Conservation (phyloP, 495 filamentous ascomycete genomes). For the Daldinia vernicosa region DNA sequence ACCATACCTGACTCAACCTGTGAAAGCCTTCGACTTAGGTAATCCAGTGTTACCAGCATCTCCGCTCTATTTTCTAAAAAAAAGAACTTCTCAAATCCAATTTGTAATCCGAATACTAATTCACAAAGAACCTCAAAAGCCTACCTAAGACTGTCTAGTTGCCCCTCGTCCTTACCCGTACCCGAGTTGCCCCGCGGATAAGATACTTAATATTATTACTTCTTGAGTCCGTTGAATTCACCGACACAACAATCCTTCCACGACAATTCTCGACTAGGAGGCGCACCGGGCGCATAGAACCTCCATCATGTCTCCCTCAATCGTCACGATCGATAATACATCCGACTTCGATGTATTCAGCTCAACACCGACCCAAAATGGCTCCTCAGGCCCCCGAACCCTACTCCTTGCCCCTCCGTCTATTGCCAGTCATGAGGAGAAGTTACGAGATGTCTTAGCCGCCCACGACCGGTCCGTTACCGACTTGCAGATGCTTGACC, state of each 20-base stretch:
- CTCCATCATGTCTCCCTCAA: conserved; percentile 49
- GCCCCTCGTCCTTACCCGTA: conserved; percentile 8
- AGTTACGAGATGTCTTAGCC: conserved; percentile 54
- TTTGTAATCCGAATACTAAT: conserved; percentile 35
- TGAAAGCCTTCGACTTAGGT: conserved; percentile 30
- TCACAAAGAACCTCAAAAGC: background rate
- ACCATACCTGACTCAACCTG: background rate
- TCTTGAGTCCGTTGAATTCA: background rate
- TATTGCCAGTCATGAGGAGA: conserved; percentile 59
- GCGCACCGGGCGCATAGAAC: conserved; percentile 26
- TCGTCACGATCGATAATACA: conserved; percentile 51
- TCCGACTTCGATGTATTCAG: conserved; percentile 50
- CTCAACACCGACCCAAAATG: conserved; percentile 33
- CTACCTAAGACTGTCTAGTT: conserved; percentile 1
- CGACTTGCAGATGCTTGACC: conserved; percentile 98
- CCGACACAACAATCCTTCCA: background rate
- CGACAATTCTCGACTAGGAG: background rate
- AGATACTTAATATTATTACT: conserved; percentile 12
- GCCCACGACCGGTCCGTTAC: conserved; percentile 75
- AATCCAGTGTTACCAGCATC: conserved; percentile 26
- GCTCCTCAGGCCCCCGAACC: conserved; percentile 49
- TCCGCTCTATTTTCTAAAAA: conserved; percentile 20
- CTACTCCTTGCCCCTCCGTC: conserved; percentile 65
- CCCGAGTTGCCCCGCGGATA: conserved; percentile 23
- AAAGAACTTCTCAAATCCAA: conserved; percentile 16